phyloP scores from a whole-genome alignment of 352 stramenopile genomes.

The Phytopythium litorale region DNA sequence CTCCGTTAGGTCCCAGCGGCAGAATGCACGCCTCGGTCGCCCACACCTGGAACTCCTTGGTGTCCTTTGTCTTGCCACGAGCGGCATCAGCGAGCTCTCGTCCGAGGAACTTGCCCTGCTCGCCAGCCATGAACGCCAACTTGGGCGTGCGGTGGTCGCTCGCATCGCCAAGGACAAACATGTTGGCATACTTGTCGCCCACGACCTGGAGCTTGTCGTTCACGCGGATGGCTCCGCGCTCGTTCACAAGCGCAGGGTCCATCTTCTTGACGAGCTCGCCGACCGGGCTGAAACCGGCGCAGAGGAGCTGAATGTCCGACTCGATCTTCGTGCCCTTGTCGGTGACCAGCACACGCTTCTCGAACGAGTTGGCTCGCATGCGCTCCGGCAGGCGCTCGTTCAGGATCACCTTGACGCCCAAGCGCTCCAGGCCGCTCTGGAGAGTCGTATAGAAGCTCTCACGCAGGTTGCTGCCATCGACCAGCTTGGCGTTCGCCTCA shows the following conservation, averaged over 20 bases:
- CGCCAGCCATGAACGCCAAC: constrained; percentile 29
- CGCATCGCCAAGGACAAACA: constrained; percentile 55
- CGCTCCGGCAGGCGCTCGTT: constrained; percentile 44
- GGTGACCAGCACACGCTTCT: constrained; percentile 30
- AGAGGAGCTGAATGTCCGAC: constrained; percentile 50
- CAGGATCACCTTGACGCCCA: constrained; percentile 51
- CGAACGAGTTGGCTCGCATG: constrained; percentile 26
- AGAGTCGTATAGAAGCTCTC: constrained; percentile 49
- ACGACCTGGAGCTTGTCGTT: constrained; percentile 49
- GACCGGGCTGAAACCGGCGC: constrained; percentile 21
- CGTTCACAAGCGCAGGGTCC: constrained; percentile 37
- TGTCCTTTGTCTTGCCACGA: constrained; percentile 17
- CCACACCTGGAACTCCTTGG: constrained; percentile 22
- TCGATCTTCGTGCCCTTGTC: constrained; percentile 40
- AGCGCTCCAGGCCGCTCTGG: constrained; percentile 19
- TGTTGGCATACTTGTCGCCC: constrained; percentile 31
- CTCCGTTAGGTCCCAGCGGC: constrained; percentile 40
- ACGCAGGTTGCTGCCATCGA: constrained; percentile 27
- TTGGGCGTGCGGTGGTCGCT: constrained; percentile 49
- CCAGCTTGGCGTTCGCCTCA: constrained; percentile 23
- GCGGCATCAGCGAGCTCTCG: constrained; percentile 25
- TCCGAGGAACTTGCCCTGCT: constrained; percentile 42
- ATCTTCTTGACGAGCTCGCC: constrained; percentile 29
- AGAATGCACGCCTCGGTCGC: constrained; percentile 22
- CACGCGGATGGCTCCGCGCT: constrained; percentile 37